Conservation (phyloP, 2,329 filamentous ascomycete genomes). For the Epichloe glyceriae region DNA sequence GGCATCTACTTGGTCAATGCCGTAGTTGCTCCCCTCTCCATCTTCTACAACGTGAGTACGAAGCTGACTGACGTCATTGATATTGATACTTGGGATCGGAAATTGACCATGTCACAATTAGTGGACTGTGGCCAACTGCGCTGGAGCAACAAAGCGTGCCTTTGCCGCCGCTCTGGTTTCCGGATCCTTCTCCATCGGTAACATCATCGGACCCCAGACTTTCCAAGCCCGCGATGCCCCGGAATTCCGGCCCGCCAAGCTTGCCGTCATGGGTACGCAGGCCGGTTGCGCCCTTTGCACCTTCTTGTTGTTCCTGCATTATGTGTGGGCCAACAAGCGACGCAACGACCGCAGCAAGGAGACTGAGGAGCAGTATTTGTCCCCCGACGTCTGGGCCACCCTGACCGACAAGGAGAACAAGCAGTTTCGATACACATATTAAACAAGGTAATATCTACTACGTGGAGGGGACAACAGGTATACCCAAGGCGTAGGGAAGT, state of each 20-base stretch:
- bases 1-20: conserved; percentile 39
- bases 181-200: conserved; percentile 38
- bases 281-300: conserved; percentile 29
- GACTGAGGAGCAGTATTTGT: conserved; percentile 27
- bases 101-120: conserved; percentile 7
- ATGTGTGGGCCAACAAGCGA: conserved; percentile 34
- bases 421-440: conserved; percentile 40
- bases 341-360: conserved; percentile 17
- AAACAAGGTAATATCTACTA: neutral
- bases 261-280: conserved; percentile 40
- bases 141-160: conserved; percentile 38
- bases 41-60: conserved; percentile 30
- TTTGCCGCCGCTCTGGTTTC: conserved; percentile 36
- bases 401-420: conserved; percentile 46
- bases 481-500: neutral
- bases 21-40: conserved; percentile 30
- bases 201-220: conserved; percentile 44
- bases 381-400: conserved; percentile 31
- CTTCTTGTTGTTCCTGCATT: conserved; percentile 34
- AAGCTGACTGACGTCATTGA: neutral
- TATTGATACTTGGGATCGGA: neutral
- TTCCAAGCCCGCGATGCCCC: conserved; percentile 40
- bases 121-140: conserved; percentile 38
- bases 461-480: neutral
- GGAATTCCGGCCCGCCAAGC: conserved; percentile 38